Percentiles rank a stretch among this genome's conserved stretches.
These are phyloP conservation scores for Claviceps fusiformis DNA, from an alignment of 2,329 filamentous ascomycete genomes.

Conservation along the genomic window DNA sequence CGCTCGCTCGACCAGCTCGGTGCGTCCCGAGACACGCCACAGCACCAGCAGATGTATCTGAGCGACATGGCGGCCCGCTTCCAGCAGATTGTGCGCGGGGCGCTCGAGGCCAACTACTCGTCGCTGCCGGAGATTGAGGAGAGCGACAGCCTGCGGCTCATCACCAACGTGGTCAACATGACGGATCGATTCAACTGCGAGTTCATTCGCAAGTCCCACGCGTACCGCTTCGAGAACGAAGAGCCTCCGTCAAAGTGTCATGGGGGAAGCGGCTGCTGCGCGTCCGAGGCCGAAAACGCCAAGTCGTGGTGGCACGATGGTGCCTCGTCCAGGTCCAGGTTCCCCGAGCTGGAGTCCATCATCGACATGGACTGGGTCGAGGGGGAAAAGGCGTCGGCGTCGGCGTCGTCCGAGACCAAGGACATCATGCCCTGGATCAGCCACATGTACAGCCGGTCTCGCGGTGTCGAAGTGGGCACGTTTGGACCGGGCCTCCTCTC, in stretches of 20 bases:
- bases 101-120: constrained; percentile 1
- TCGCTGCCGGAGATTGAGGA: not conserved
- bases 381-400: too few relatives aligned
- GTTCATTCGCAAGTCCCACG: not conserved
- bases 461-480: constrained; percentile 7
- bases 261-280: not conserved
- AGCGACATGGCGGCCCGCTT: not conserved
- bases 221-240: not conserved
- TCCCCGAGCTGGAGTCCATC: constrained; percentile 4
- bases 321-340: not conserved
- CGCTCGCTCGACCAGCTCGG: not conserved
- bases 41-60: not conserved
- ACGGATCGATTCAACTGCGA: not conserved
- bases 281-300: not conserved
- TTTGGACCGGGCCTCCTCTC: constrained; percentile 27
- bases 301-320: not conserved
- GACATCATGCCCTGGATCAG: constrained; percentile 14
- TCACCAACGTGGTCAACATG: constrained; percentile 1
- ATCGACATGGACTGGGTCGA: not conserved
- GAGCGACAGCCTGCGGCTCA: not conserved
- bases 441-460: not conserved
- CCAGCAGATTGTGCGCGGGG: not conserved
- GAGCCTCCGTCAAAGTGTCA: not conserved
- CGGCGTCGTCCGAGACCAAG: not conserved
- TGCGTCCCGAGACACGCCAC: not conserved